These are phyloP conservation scores for Mortierella claussenii DNA, from an alignment of 192 early-diverging fungal species.

Conservation along the genomic window DNA sequence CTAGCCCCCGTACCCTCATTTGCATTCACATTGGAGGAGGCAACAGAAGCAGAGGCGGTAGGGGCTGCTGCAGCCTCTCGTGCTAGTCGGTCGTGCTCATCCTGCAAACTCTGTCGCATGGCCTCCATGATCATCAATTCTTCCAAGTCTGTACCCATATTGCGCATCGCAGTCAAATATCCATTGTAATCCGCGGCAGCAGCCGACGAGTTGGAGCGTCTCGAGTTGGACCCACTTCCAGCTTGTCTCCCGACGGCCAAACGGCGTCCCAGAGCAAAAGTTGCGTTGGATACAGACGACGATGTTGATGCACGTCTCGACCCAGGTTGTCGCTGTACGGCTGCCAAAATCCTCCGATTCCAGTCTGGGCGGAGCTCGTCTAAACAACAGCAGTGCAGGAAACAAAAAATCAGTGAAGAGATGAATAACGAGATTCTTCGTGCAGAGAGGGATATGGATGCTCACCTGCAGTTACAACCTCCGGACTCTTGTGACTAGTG, in stretches of 20 bases:
- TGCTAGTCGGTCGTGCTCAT: slow-evolving; percentile 62
- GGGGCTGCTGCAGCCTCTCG: slow-evolving; percentile 46
- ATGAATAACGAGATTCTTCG: too few relatives aligned
- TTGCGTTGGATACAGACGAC: slow-evolving; percentile 34
- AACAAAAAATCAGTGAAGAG: too few relatives aligned
- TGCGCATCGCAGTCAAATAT: slow-evolving; percentile 73
- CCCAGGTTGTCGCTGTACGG: slow-evolving; percentile 58
- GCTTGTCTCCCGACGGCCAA: slow-evolving; percentile 30
- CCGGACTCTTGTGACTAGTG: slow-evolving; percentile 64
- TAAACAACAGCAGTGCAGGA: slow-evolving; percentile 23
- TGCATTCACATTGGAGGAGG: background rate
- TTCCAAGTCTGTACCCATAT: slow-evolving; percentile 87
- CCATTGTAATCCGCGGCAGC: slow-evolving; percentile 65
- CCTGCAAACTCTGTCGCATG: slow-evolving; percentile 78
- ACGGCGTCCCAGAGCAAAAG: slow-evolving; percentile 41
- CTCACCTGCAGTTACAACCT: slow-evolving; percentile 76
- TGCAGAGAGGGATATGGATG: too few relatives aligned
- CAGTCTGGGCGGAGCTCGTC: slow-evolving; percentile 81
- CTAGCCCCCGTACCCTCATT: background rate
- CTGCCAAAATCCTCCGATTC: slow-evolving; percentile 53
- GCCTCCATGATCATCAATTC: slow-evolving; percentile 95
- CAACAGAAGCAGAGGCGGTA: background rate
- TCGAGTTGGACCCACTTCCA: slow-evolving; percentile 24
- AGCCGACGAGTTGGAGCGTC: slow-evolving; percentile 47
- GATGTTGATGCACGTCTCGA: slow-evolving; percentile 52